A percentile compares a stretch with the other conserved stretches of the same genome.
Conservation (phyloP, 1,139 yeast genomes). For the Pichia sp. region DNA sequence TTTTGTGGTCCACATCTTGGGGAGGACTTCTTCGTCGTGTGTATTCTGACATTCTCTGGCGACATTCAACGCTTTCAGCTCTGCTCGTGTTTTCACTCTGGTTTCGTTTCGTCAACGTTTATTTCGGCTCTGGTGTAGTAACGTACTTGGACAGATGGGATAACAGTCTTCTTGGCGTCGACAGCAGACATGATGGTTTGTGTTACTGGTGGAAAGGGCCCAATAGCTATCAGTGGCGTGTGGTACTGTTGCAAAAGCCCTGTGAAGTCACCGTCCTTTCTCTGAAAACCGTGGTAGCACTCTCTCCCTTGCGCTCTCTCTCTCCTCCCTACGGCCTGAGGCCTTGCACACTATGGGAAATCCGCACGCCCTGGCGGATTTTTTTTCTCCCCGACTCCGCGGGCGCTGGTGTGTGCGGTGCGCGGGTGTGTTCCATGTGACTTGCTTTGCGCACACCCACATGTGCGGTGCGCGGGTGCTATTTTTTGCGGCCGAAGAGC, state of each 20-base stretch:
- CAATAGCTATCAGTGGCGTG: no score
- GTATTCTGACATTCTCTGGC: no score
- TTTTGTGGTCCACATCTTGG: no score
- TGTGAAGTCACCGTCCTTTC: no score
- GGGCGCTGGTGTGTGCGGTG: not conserved
- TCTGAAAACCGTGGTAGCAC: not conserved
- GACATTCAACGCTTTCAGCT: no score
- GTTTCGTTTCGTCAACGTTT: not conserved
- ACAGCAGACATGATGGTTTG: constrained; percentile 21
- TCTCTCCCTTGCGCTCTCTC: not conserved
- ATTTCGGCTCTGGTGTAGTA: not conserved
- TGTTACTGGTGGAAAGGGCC: not conserved
- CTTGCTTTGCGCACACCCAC: not conserved
- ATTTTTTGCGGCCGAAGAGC: not conserved
- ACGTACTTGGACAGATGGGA: constrained; percentile 31
- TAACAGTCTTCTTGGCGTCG: constrained; percentile 15
- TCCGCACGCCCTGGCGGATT: not conserved
- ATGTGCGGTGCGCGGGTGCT: constrained; percentile 6
- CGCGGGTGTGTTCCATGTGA: constrained; percentile 5
- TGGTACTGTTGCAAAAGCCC: no score
- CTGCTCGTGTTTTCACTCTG: not conserved
- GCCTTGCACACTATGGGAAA: no score
- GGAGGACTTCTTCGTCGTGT: no score
- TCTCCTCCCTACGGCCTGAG: not conserved
- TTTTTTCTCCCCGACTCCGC: not conserved